These are phyloP conservation scores for Calonectria pseudoreteaudii DNA, from an alignment of 2,329 filamentous ascomycete species.

Conservation along the genomic window DNA sequence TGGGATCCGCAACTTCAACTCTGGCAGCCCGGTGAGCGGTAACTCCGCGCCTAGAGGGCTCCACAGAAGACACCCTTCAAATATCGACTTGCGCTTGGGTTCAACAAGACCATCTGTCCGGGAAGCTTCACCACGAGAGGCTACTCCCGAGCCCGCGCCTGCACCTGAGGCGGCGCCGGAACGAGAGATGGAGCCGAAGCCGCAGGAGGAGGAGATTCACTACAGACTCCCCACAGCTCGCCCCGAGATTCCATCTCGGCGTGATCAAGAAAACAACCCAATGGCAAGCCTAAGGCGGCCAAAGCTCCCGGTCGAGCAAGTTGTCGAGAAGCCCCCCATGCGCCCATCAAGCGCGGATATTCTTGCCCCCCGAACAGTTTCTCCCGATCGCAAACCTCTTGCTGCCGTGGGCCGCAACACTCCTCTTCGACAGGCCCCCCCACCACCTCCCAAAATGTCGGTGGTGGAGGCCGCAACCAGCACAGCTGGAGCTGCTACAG, in stretches of 20 bases:
- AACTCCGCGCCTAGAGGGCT: constrained; percentile 56
- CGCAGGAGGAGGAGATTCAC: constrained; percentile 54
- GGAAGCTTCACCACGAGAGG: constrained; percentile 26
- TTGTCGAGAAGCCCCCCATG: constrained; percentile 67
- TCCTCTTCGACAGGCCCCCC: constrained; percentile 80
- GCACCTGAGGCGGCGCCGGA: constrained; percentile 28
- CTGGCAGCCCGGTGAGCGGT: constrained; percentile 69
- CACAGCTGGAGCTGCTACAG: constrained; percentile 81
- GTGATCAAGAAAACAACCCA: constrained; percentile 89
- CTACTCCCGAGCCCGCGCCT: background rate
- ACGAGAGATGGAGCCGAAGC: constrained; percentile 31
- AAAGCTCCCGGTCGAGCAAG: constrained; percentile 65
- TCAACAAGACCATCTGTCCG: constrained; percentile 48
- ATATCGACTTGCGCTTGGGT: constrained; percentile 50
- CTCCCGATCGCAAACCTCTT: constrained; percentile 69
- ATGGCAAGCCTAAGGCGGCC: constrained; percentile 75
- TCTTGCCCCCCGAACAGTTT: constrained; percentile 52
- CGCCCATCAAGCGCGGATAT: constrained; percentile 62
- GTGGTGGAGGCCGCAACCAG: constrained; percentile 92
- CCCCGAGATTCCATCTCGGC: constrained; percentile 68
- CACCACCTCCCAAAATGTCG: constrained; percentile 95
- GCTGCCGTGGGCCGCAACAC: constrained; percentile 72
- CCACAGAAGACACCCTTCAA: constrained; percentile 54
- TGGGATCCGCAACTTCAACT: constrained; percentile 61
- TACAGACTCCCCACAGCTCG: constrained; percentile 61